Conservation (phyloP, 345 rosid genomes). For the Boechera divaricarpa region DNA sequence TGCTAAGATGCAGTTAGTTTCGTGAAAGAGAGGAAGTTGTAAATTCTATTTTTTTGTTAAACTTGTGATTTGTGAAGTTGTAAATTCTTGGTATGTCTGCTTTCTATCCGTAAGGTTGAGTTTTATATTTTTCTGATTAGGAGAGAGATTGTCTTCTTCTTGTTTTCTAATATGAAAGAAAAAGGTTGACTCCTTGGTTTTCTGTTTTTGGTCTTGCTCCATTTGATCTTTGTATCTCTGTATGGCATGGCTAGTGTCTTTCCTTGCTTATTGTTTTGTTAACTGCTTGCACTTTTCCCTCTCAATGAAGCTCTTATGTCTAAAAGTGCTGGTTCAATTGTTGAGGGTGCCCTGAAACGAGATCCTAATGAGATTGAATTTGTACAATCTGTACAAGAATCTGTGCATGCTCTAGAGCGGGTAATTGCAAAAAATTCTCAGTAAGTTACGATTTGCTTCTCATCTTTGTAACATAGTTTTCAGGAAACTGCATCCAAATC, state of each 20-base stretch:
- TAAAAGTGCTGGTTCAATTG: slow-evolving; percentile 96
- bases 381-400: slow-evolving; percentile 94
- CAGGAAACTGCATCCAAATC: slow-evolving; percentile 13
- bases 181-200: slow-evolving; percentile 4
- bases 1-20: not conserved
- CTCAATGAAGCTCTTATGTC: slow-evolving; percentile 96
- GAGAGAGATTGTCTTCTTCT: not conserved
- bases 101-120: not conserved
- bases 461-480: slow-evolving; percentile 38
- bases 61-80: slow-evolving; percentile 9
- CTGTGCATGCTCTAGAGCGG: slow-evolving; percentile 96
- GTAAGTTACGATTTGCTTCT: slow-evolving; percentile 63
- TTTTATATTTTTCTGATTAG: slow-evolving; percentile 7
- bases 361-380: slow-evolving; percentile 97
- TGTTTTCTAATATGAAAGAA: slow-evolving; percentile 11
- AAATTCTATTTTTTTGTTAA: not conserved
- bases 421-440: slow-evolving; percentile 94
- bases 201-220: slow-evolving; percentile 5
- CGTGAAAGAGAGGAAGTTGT: slow-evolving; percentile 17
- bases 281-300: slow-evolving; percentile 26
- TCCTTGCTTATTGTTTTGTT: slow-evolving; percentile 35
- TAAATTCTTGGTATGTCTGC: not conserved
- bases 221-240: slow-evolving; percentile 11
- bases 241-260: slow-evolving; percentile 23
- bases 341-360: slow-evolving; percentile 86